Conservation (phyloP, 371 early-diverging fungal genomes). For the Syncephalastrum monosporum region DNA sequence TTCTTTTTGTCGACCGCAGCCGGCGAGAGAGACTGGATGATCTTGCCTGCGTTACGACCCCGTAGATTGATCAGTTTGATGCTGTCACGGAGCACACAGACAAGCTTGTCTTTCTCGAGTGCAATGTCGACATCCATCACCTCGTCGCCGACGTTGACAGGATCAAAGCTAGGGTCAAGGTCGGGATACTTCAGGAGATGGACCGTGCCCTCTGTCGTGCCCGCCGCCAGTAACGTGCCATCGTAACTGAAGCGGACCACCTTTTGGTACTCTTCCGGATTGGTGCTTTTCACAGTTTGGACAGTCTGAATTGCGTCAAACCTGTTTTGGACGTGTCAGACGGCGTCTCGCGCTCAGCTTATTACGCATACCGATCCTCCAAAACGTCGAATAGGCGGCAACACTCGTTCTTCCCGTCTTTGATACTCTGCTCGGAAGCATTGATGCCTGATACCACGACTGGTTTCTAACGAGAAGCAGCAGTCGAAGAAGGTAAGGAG, state of each 20-base stretch:
- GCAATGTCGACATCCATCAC: constrained; percentile 68
- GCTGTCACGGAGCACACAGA: constrained; percentile 46
- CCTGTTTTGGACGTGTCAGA: constrained; percentile 1
- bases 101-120: constrained; percentile 44
- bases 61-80: constrained; percentile 51
- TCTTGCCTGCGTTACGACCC: constrained; percentile 49
- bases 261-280: constrained; percentile 52
- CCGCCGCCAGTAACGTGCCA: constrained; percentile 62
- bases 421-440: constrained; percentile 42
- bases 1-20: constrained; percentile 47
- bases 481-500: too few relatives aligned
- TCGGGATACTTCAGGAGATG: constrained; percentile 59
- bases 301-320: constrained; percentile 21
- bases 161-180: constrained; percentile 8
- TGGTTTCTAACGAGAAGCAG: constrained; percentile 23
- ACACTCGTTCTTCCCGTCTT: constrained; percentile 58
- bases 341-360: constrained; percentile 10
- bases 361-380: constrained; percentile 24
- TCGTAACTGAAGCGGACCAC: constrained; percentile 53
- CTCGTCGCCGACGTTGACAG: constrained; percentile 37
- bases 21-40: constrained; percentile 57
- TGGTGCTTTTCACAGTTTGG: constrained; percentile 42
- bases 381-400: constrained; percentile 58
- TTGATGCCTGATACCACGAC: constrained; percentile 64
- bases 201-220: constrained; percentile 65